Conservation (phyloP, 331 rosid genomes). For the Stylosanthes scabra region DNA sequence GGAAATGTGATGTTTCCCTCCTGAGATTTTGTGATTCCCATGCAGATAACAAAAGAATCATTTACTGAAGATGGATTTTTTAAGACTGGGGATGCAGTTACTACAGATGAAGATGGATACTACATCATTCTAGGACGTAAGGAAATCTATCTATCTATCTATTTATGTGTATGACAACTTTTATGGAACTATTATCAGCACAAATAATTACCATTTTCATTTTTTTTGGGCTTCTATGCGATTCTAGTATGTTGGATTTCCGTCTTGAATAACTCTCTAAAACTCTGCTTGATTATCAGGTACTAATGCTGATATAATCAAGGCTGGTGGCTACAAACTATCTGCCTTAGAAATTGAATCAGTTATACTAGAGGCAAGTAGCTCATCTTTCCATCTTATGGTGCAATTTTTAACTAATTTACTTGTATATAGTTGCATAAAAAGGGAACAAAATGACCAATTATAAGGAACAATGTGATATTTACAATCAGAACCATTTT, state of each 20-base stretch:
- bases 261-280: not conserved
- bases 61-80: constrained; percentile 83
- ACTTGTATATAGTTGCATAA: not conserved
- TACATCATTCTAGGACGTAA: constrained; percentile 89
- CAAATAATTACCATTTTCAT: not conserved
- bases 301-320: constrained; percentile 85
- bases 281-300: constrained; percentile 58
- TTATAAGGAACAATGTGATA: constrained; percentile 5
- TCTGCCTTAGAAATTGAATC: constrained; percentile 96
- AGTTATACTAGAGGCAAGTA: constrained; percentile 70
- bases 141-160: constrained; percentile 40
- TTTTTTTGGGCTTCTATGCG: not conserved
- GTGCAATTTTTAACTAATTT: not conserved
- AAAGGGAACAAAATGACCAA: not conserved
- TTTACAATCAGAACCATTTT: constrained; percentile 38
- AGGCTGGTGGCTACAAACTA: constrained; percentile 91
- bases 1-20: not conserved
- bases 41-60: constrained; percentile 76
- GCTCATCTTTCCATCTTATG: constrained; percentile 28
- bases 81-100: constrained; percentile 93
- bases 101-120: constrained; percentile 80
- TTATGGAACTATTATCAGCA: constrained; percentile 1
- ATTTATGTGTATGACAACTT: constrained; percentile 18
- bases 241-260: not conserved
- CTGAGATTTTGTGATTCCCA: constrained; percentile 26